A percentile compares a stretch with the other conserved stretches of the same genome.
These are phyloP conservation scores for Salix udensis DNA, from an alignment of 345 rosid genomes.

Conservation along the genomic window DNA sequence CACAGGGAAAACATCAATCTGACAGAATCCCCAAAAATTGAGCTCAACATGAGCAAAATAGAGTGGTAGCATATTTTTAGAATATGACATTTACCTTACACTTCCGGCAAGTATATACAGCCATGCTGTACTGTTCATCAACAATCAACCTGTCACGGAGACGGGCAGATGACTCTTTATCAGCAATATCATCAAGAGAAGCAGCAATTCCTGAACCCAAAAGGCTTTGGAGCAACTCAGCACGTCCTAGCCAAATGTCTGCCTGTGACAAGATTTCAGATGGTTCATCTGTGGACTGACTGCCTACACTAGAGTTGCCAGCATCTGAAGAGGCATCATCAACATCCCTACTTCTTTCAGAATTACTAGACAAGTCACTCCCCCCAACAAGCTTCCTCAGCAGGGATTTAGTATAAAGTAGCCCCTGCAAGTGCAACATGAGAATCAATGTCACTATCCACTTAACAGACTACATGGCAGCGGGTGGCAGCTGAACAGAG, in stretches of 20 bases:
- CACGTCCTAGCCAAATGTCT: slow-evolving; percentile 83
- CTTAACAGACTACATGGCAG: not conserved
- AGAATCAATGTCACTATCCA: not conserved
- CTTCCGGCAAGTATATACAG: slow-evolving; percentile 92
- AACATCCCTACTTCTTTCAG: slow-evolving; percentile 70
- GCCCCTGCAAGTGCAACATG: slow-evolving; percentile 53
- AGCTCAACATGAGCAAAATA: slow-evolving; percentile 15
- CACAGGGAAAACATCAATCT: slow-evolving; percentile 92
- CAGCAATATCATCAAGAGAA: slow-evolving; percentile 91
- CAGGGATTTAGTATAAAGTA: slow-evolving; percentile 74
- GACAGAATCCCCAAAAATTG: slow-evolving; percentile 22
- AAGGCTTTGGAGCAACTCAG: slow-evolving; percentile 95
- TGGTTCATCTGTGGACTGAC: slow-evolving; percentile 72
- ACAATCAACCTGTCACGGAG: slow-evolving; percentile 84
- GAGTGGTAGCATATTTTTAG: slow-evolving; percentile 14
- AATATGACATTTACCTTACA: slow-evolving; percentile 65
- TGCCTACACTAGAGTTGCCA: slow-evolving; percentile 84
- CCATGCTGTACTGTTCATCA: slow-evolving; percentile 96
- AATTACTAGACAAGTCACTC: slow-evolving; percentile 46
- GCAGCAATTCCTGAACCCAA: slow-evolving; percentile 93
- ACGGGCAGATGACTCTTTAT: slow-evolving; percentile 67
- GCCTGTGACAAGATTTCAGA: slow-evolving; percentile 65
- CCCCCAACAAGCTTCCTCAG: slow-evolving; percentile 70
- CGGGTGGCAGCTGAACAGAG: not conserved
- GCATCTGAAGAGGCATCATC: slow-evolving; percentile 92